Base-by-base conservation (phyloP, 441 rosid genomes). In the Populus hybrid region DNA sequence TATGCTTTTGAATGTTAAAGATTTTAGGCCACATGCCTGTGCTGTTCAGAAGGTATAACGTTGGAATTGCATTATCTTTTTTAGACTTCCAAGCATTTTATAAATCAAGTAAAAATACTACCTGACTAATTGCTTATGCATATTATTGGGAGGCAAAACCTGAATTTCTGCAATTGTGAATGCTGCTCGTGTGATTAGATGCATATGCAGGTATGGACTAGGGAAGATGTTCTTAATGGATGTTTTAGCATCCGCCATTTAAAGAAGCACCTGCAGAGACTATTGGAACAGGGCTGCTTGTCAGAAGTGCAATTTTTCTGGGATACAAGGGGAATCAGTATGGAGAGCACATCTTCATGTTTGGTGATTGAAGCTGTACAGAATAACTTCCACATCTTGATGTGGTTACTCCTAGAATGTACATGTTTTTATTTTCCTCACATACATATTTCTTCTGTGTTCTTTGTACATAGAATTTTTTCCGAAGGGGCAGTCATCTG, bases 41-140 rank as follows among this genome's bases (percentile, higher is more conserved):
- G 69, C 53, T 36, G 35, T 24, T 70, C 30, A 2, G 28, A 70
- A 36, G 75, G 75, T 70, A 70, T 28, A 53, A 23, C 30, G 30
- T n/a, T 70, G 69, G 78, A 42, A 24, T 75, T 12, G 8, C 9
- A 67, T 26, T 38, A 5, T 23, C 8, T 2, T 23, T 11, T 6
- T 38, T 24, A 53, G 5, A n/a, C 30, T 42, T 38, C 8, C 18
- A 21, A 10, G 69, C 69, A 11, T 66, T 28, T 12, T 23, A 30
- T 30, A 30, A 5, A 35, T 7, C 6, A 35, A 35, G 32, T 12
- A 14, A 14, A 14, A 46, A 46, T 4, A 46, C 89, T 75, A 92
- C 99, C 14, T 89, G 79, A 70, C 90, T 94, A 32, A 73, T 91
- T 73, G 8, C 38, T 5, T 35, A 5, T 35, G 38, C 38, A 5